Conservation (phyloP, 2,329 filamentous ascomycete genomes). For the Pseudogymnoascus sp. region DNA sequence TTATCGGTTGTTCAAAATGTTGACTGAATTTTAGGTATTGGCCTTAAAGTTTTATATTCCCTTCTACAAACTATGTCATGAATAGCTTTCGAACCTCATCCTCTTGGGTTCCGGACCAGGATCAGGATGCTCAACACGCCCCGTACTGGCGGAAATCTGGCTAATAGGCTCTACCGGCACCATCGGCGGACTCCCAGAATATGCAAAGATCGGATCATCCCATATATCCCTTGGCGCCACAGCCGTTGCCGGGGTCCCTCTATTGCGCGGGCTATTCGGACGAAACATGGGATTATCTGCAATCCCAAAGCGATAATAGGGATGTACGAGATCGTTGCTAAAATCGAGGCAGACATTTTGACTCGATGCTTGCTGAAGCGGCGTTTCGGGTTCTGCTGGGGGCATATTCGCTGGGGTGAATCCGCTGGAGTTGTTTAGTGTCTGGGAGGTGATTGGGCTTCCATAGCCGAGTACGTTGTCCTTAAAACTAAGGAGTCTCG, state of each 20-base stretch:
- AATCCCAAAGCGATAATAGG: neutral
- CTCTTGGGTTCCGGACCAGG: neutral
- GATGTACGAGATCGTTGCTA: neutral
- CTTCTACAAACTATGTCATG: neutral
- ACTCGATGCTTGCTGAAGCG: neutral
- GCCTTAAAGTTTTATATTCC: neutral
- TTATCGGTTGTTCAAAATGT: neutral
- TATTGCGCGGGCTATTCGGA: neutral
- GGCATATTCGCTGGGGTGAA: neutral
- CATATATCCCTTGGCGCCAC: neutral
- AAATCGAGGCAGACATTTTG: neutral
- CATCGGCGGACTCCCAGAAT: neutral
- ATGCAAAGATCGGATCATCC: constrained; percentile 6
- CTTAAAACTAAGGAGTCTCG: neutral
- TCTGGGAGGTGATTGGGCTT: neutral
- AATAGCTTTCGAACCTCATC: neutral
- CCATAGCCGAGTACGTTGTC: neutral
- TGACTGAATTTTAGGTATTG: neutral
- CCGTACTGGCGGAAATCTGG: neutral
- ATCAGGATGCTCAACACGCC: neutral
- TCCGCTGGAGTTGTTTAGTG: neutral
- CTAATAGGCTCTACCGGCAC: neutral
- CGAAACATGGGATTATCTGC: neutral
- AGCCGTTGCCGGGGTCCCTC: neutral
- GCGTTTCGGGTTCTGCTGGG: neutral